Evolutionary conservation across 202 grass and related monocot genomes (phyloP), one percentile per base, ranked within the genome.

Genomic region (Schoenoplectus tabernaemontani): DNA sequence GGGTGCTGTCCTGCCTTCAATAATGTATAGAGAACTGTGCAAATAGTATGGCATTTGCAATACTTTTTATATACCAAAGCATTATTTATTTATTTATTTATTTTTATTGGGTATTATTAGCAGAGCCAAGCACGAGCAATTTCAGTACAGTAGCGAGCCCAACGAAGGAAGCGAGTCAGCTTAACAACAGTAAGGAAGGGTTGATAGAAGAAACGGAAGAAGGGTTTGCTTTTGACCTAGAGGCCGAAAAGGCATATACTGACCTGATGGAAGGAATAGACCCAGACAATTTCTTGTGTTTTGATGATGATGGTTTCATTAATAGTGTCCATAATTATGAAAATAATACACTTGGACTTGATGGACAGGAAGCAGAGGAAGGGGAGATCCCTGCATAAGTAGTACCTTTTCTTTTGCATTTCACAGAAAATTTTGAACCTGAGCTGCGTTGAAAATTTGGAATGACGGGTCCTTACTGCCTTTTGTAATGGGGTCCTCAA

Each of bases 221-320:
- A 8, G 77, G 58, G 62, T 79, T 87, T 78, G 78, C 78, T 43
- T 94, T 94, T 64, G 87, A 90, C 53, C 87, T 87, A 62, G 95
- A 94, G 77, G 69, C 89, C 42, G 77, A 82, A 78, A 64, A 86
- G 66, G 83, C 83, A 63, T 94, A 87, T 56, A 86, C 65, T 9
- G 88, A 98, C 1, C 83, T 94, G 54, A 86, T 90, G 60, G 89
- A 89, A 20, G 91, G 87, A 79, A 80, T 94, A 64, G 70, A 98
- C 69, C 84, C 88, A 33, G 89, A 92, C 30, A 78, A 86, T 83
- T 94, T 98, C 76, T 76, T 98, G 39, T 83, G 86, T 77, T 94
- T 78, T 30, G 91, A 98, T 79, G 54, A 81, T 71, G 89, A 67
- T 4, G 82, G 33, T 20, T 60, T 59, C 28, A 74, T 74, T 34